Evolutionary conservation across 2,329 filamentous ascomycete species (phyloP).

Genomic region (Exophiala lecanii-corni): DNA sequence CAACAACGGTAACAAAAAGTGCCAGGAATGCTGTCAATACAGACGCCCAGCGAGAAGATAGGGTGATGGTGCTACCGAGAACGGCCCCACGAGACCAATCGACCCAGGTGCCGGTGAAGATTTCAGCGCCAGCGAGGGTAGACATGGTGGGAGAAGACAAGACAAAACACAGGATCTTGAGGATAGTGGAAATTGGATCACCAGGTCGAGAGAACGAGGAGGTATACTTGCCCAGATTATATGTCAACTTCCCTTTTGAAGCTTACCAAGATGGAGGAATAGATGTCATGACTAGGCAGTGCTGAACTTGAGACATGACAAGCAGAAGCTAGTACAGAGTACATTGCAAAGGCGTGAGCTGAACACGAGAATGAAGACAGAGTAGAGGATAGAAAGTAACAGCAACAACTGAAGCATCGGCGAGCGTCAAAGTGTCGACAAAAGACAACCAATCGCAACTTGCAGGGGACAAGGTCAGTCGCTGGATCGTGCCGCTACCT

Average conservation of each 20-base stretch:
- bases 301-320: neutral
- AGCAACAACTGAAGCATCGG: neutral
- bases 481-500: neutral
- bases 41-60: constrained; percentile 22
- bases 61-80: constrained; percentile 28
- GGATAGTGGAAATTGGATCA: neutral
- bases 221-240: too few relatives aligned
- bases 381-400: neutral
- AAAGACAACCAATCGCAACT: constrained; percentile 1
- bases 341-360: neutral
- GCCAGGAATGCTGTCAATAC: constrained; percentile 30
- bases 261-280: neutral
- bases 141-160: neutral
- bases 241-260: too few relatives aligned
- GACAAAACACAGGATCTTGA: neutral
- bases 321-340: neutral
- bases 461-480: too few relatives aligned
- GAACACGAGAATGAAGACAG: neutral
- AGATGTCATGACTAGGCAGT: neutral
- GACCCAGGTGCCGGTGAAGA: constrained; percentile 28
- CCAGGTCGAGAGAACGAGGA: too few relatives aligned
- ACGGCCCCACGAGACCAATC: constrained; percentile 27
- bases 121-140: constrained; percentile 1
- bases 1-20: constrained; percentile 27
- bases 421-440: neutral